These are phyloP conservation scores for Serendipita indica DNA, from an alignment of 768 basidiomycete species.

Conservation along the genomic window DNA sequence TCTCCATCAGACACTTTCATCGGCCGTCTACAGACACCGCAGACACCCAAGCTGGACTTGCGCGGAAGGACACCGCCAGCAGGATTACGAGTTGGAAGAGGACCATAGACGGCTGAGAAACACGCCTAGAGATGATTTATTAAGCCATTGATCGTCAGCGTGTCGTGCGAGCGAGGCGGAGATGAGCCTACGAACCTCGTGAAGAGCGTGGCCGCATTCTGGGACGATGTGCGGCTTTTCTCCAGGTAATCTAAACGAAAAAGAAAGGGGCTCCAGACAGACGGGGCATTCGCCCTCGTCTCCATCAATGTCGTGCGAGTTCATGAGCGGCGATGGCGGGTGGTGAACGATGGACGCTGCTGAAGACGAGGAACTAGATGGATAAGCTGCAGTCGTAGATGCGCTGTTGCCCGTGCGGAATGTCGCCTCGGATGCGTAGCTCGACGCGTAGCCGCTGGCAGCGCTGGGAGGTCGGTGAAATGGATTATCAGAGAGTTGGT, in stretches of 20 bases:
- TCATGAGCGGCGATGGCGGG: slow-evolving; percentile 38
- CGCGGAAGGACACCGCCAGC: slow-evolving; percentile 35
- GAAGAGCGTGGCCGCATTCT: slow-evolving; percentile 95
- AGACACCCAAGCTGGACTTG: slow-evolving; percentile 80
- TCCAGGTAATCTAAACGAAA: slow-evolving; percentile 82
- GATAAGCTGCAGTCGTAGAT: not conserved
- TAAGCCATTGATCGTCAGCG: slow-evolving; percentile 2
- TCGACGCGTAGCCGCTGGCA: not conserved
- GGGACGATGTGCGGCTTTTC: slow-evolving; percentile 97
- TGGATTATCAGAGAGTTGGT: not conserved
- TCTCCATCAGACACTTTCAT: slow-evolving; percentile 93
- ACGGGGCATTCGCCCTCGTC: slow-evolving; percentile 92
- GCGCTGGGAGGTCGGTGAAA: slow-evolving; percentile 4
- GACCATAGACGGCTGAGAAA: slow-evolving; percentile 92
- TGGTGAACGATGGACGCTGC: not conserved
- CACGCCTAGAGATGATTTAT: slow-evolving; percentile 49
- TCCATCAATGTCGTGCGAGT: slow-evolving; percentile 42
- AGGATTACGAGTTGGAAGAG: slow-evolving; percentile 46
- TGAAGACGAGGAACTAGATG: not conserved
- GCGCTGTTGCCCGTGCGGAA: slow-evolving; percentile 1
- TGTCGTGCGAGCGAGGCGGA: not conserved
- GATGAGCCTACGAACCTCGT: slow-evolving; percentile 45
- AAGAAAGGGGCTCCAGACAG: slow-evolving; percentile 87
- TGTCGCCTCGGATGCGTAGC: not conserved
- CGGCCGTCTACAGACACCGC: slow-evolving; percentile 89